phyloP scores from a whole-genome alignment of 192 early-diverging fungal genomes.

The Coemansia sp. region DNA sequence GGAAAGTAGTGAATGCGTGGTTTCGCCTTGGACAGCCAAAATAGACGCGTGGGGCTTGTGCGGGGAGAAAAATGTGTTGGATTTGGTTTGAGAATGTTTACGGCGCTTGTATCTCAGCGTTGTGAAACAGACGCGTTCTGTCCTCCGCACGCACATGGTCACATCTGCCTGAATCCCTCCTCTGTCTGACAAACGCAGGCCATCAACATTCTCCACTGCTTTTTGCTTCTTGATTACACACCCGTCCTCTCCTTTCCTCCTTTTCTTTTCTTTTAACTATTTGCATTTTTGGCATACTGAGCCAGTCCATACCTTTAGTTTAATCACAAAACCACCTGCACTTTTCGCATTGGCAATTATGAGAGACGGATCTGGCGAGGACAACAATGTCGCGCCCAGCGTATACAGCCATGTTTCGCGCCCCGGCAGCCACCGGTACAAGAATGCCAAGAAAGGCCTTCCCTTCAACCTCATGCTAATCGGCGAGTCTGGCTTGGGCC shows the following conservation, averaged over 20 bases:
- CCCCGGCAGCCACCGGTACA: conserved; percentile 67
- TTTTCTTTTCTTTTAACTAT: too few relatives aligned
- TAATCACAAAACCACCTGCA: background rate
- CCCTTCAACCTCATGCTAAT: conserved; percentile 97
- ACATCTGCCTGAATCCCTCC: background rate
- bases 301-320: background rate
- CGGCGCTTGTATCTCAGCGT: conserved; percentile 2
- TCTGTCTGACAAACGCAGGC: background rate
- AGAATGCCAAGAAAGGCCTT: conserved; percentile 95
- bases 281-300: background rate
- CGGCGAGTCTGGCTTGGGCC: conserved; percentile 92
- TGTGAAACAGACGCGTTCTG: background rate
- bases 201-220: background rate
- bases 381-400: conserved; percentile 54
- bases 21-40: background rate
- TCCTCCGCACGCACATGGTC: background rate
- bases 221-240: background rate
- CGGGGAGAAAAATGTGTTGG: background rate
- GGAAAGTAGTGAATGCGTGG: background rate
- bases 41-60: background rate
- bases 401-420: conserved; percentile 52
- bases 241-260: too few relatives aligned
- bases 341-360: background rate
- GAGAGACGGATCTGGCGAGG: conserved; percentile 48
- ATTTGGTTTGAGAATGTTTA: conserved; percentile 18